Percentiles rank a stretch among this genome's conserved stretches.
Conservation (phyloP, 108 stramenopile genomes). For the Poteriospumella lacustris region DNA sequence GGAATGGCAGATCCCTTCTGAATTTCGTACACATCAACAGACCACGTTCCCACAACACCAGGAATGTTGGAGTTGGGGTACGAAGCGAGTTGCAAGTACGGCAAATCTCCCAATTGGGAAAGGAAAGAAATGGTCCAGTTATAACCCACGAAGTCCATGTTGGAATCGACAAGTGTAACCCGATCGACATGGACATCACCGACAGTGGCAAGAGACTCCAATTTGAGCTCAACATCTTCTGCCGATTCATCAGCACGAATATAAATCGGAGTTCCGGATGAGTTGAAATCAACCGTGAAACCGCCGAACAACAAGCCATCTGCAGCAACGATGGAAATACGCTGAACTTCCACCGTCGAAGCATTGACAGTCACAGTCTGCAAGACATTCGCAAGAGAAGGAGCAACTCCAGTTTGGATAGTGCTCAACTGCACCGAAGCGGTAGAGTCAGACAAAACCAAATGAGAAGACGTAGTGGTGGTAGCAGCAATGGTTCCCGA, state of each 20-base stretch:
- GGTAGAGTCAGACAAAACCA: too few relatives aligned
- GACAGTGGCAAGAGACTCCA: slow-evolving; percentile 13
- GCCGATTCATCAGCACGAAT: slow-evolving; percentile 26
- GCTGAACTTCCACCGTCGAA: slow-evolving; percentile 17
- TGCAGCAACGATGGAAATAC: not conserved
- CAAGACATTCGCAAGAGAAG: slow-evolving; percentile 1
- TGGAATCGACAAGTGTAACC: not conserved
- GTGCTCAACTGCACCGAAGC: not conserved
- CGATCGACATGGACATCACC: slow-evolving; percentile 21
- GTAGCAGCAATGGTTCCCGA: too few relatives aligned
- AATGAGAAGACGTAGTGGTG: too few relatives aligned
- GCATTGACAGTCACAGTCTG: not conserved
- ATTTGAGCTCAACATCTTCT: slow-evolving; percentile 5
- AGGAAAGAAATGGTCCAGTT: slow-evolving; percentile 22
- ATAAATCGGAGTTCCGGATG: not conserved
- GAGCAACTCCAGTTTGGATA: not conserved
- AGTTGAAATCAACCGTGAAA: slow-evolving; percentile 14
- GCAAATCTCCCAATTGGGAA: not conserved
- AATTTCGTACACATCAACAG: not conserved
- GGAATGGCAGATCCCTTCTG: not conserved
- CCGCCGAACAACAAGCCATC: slow-evolving; percentile 18
- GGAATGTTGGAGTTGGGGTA: not conserved
- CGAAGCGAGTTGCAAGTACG: not conserved
- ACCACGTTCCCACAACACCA: not conserved
- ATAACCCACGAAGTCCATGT: not conserved